Evolutionary conservation across 2,329 filamentous ascomycete species (phyloP), one percentile per base, ranked within the genome.

Genomic region (Arthroderma sp.): DNA sequence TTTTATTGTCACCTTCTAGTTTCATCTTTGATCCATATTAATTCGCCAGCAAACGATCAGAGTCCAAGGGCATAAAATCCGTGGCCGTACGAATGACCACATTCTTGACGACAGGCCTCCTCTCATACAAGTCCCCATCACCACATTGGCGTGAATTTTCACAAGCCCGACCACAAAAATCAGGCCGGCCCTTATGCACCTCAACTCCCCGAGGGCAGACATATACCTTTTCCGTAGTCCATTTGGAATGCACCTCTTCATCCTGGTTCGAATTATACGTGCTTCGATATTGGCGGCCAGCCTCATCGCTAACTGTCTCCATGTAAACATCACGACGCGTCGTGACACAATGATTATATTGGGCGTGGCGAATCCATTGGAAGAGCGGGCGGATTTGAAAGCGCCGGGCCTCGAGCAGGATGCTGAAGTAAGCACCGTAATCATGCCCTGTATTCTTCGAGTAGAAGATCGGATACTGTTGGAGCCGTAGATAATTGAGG

Each of bases 401-500:
- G 29, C 29, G 29, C 5, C 40, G 27, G 10, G 43, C 36, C 34
- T 45, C 43, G 4, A 29, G 11, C 5, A 33, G 37, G 4, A 45
- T 36, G 5, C 28, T 9, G 9, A 15, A n/a, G 29, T 45, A 45
- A 4, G 40, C 22, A 10, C 22, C 11, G 38, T 45, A 45, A 29
- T 45, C 36, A 40, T 45, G 43, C 6, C 43, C 36, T 5, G 8
- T 10, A 22, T 3, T 29, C 10, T 31, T n/a, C 15, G 11, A 38
- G 36, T 29, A 45, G 15, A 34, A n/a, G 6, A 45, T 10, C 9
- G 43, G 36, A 27, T 22, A 40, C 4, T 10, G 10, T 3, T 29
- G 29, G 4, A n/a, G 15, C n/a, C 43, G 43, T n/a, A 45, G 28
- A 22, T 40, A 45, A 22, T 45, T 11, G 10, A 45, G 22, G 30